Percentiles rank a stretch among this genome's conserved stretches.
phyloP scores from a whole-genome alignment of 768 basidiomycete genomes.

The Filobasidium wieringae region DNA sequence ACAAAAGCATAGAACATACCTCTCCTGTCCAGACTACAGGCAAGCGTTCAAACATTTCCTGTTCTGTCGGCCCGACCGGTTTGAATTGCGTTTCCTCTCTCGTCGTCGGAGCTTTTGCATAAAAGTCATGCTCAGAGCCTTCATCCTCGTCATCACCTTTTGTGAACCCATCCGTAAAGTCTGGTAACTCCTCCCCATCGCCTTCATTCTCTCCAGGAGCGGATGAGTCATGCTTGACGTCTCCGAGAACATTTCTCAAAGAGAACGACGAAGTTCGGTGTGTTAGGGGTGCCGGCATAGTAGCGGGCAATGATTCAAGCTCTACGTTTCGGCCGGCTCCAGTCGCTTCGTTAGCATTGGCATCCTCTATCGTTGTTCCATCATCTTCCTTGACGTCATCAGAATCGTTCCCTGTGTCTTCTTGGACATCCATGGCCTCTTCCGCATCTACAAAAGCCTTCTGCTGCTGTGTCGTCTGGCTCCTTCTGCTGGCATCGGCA shows the following conservation, averaged over 20 bases:
- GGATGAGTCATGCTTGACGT: too few species aligned
- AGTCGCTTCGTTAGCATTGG: too few species aligned
- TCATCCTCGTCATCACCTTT: neutral
- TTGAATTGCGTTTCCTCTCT: neutral
- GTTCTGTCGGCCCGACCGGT: slow-evolving; percentile 4
- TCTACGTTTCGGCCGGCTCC: too few species aligned
- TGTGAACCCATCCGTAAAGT: neutral
- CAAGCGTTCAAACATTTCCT: slow-evolving; percentile 13
- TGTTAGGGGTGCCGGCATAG: too few species aligned
- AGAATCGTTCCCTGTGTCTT: neutral
- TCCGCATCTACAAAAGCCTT: too few species aligned
- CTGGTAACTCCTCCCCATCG: slow-evolving; percentile 3
- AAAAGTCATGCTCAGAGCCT: neutral
- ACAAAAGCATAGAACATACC: slow-evolving; percentile 16
- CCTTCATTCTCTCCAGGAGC: neutral
- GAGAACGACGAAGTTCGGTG: slow-evolving; percentile 6
- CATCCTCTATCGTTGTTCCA: too few species aligned
- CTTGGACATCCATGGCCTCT: neutral
- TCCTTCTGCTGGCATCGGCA: too few species aligned
- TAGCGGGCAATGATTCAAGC: neutral
- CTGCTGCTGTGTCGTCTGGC: too few species aligned
- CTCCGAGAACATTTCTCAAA: neutral
- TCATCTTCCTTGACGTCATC: neutral
- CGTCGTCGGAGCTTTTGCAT: neutral
- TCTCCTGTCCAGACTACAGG: slow-evolving; percentile 28